Conservation (phyloP, 176 grass and related monocot species). For the Tillandsia leiboldiana region DNA sequence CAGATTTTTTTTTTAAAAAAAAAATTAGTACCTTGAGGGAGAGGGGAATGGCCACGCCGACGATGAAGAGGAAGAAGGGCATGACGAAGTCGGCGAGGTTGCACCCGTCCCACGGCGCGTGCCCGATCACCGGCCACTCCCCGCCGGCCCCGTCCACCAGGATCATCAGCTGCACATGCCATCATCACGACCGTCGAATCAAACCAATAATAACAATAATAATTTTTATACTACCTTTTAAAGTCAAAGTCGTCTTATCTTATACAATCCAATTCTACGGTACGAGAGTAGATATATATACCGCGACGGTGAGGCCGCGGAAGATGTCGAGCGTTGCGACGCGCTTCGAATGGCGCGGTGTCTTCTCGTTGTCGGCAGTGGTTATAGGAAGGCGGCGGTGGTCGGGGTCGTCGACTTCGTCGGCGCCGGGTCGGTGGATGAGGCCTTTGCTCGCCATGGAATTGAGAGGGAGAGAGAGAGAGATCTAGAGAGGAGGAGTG, state of each 20-base stretch:
- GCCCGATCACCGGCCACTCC: slow-evolving; percentile 84
- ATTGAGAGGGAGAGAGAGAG: not conserved
- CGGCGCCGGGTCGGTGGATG: slow-evolving; percentile 9
- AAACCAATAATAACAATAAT: not conserved
- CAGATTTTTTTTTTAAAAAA: not conserved
- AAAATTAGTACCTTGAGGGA: slow-evolving; percentile 62
- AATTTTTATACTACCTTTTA: not conserved
- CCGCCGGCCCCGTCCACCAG: slow-evolving; percentile 81
- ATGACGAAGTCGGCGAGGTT: slow-evolving; percentile 95
- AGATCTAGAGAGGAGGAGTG: not conserved
- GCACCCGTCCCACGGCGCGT: slow-evolving; percentile 84
- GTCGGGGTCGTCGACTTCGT: slow-evolving; percentile 36
- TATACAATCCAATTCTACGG: not conserved
- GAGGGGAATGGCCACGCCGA: slow-evolving; percentile 87
- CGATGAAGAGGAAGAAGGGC: slow-evolving; percentile 98
- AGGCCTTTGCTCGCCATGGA: slow-evolving; percentile 16
- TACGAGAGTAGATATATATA: slow-evolving; percentile 21
- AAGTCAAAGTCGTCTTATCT: too few relatives aligned
- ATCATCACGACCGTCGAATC: not conserved
- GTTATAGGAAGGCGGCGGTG: not conserved
- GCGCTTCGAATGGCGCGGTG: slow-evolving; percentile 28
- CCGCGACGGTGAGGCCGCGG: slow-evolving; percentile 85
- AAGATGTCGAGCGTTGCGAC: slow-evolving; percentile 80
- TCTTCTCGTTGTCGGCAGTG: slow-evolving; percentile 14
- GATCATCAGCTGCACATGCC: slow-evolving; percentile 65